Evolutionary conservation across 495 filamentous ascomycete species (phyloP).

Genomic region (Mycothermus thermophilus): DNA sequence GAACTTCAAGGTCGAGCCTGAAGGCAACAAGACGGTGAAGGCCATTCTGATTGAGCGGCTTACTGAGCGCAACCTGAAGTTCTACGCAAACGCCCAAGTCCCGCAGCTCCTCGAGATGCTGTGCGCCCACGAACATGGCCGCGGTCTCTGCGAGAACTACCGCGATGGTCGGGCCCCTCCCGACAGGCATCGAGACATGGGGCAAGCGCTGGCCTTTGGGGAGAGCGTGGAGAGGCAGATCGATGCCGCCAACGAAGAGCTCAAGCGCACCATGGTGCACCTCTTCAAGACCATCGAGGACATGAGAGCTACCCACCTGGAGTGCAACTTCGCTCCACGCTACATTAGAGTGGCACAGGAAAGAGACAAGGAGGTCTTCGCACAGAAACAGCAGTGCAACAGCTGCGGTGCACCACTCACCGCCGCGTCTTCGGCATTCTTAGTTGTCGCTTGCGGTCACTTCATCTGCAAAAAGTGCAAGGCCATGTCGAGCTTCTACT

Average conservation of each 20-base stretch:
- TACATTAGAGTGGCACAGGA: slow-evolving; percentile 1
- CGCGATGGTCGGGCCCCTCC: slow-evolving; percentile 8
- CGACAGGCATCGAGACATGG: slow-evolving; percentile 1
- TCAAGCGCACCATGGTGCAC: slow-evolving; percentile 7
- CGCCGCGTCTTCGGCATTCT: slow-evolving; percentile 3
- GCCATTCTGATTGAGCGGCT: not conserved
- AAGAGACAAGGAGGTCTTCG: not conserved
- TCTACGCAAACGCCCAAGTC: not conserved
- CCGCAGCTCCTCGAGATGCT: not conserved
- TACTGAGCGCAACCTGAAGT: slow-evolving; percentile 5
- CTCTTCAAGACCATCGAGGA: slow-evolving; percentile 5
- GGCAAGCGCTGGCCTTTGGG: not conserved
- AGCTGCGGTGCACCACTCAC: not conserved
- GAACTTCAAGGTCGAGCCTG: not conserved
- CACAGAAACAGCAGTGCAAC: slow-evolving; percentile 3
- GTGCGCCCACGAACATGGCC: slow-evolving; percentile 1
- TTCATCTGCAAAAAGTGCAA: slow-evolving; percentile 19
- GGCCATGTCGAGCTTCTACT: slow-evolving; percentile 2
- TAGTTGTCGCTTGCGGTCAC: slow-evolving; percentile 24
- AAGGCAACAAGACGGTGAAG: not conserved
- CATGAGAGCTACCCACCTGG: slow-evolving; percentile 1
- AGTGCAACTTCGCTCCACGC: not conserved
- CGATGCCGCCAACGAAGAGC: slow-evolving; percentile 1
- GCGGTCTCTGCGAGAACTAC: not conserved
- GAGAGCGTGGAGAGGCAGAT: not conserved